Percentiles rank a stretch among this genome's conserved stretches.
phyloP scores from a whole-genome alignment of 352 stramenopile genomes.

The Plasmopara halstedii region DNA sequence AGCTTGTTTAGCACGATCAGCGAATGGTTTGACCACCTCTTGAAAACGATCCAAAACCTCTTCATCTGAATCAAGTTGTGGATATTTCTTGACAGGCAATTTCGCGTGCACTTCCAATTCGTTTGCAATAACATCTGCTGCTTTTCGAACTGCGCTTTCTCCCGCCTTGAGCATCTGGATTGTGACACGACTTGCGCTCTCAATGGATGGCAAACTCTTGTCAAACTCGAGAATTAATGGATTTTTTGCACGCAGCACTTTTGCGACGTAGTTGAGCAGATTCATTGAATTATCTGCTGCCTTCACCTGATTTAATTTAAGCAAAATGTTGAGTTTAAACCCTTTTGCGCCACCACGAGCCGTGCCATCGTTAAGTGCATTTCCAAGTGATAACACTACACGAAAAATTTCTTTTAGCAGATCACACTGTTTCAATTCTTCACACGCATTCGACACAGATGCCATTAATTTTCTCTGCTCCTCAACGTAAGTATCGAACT shows the following conservation, averaged over 20 bases:
- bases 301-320: constrained; percentile 86
- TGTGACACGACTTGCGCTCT: constrained; percentile 70
- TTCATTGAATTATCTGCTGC: constrained; percentile 77
- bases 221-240: constrained; percentile 65
- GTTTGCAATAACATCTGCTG: constrained; percentile 55
- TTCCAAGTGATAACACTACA: constrained; percentile 80
- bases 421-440: constrained; percentile 81
- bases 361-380: constrained; percentile 87
- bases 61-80: constrained; percentile 18
- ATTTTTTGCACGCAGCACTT: constrained; percentile 61
- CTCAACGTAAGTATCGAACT: constrained; percentile 77
- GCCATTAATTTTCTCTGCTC: constrained; percentile 71
- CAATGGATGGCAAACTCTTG: constrained; percentile 60
- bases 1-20: constrained; percentile 49
- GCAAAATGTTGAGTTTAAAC: constrained; percentile 82
- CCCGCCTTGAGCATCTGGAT: constrained; percentile 72
- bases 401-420: constrained; percentile 85
- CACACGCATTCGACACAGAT: constrained; percentile 83
- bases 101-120: constrained; percentile 69
- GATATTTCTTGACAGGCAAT: constrained; percentile 30
- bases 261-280: constrained; percentile 72
- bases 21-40: constrained; percentile 66
- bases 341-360: constrained; percentile 78
- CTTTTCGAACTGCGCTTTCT: constrained; percentile 65
- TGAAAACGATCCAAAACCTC: constrained; percentile 67